These are phyloP conservation scores for Pezicula carpinea DNA, from an alignment of 2,329 filamentous ascomycete genomes.

Conservation along the genomic window DNA sequence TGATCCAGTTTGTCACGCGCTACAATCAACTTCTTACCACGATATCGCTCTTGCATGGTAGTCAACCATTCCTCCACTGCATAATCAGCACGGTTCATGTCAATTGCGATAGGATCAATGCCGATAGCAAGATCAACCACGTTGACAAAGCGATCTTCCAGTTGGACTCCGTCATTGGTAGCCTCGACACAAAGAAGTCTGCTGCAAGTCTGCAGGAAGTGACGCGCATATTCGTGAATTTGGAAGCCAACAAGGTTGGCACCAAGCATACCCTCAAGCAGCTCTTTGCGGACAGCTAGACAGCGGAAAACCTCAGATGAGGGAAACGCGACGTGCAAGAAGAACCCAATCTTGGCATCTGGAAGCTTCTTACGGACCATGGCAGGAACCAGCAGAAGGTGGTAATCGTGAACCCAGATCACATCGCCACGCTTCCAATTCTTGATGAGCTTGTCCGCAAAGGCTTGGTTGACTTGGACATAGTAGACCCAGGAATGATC, in stretches of 20 bases:
- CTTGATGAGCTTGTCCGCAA: slow-evolving; percentile 83
- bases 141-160: slow-evolving; percentile 91
- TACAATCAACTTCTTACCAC: slow-evolving; percentile 85
- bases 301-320: slow-evolving; percentile 96
- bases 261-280: slow-evolving; percentile 88
- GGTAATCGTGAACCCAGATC: slow-evolving; percentile 96
- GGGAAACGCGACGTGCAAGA: slow-evolving; percentile 90
- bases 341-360: slow-evolving; percentile 93
- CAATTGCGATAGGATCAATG: slow-evolving; percentile 77
- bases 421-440: slow-evolving; percentile 92
- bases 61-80: slow-evolving; percentile 76
- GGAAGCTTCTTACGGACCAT: slow-evolving; percentile 90
- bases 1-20: slow-evolving; percentile 92
- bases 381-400: slow-evolving; percentile 78
- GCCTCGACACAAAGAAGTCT: slow-evolving; percentile 87
- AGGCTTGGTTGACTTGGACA: slow-evolving; percentile 85
- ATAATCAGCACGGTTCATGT: slow-evolving; percentile 62
- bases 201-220: slow-evolving; percentile 94
- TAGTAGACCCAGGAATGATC: slow-evolving; percentile 97
- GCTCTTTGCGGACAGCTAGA: slow-evolving; percentile 76
- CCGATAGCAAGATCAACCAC: slow-evolving; percentile 83
- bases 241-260: slow-evolving; percentile 93
- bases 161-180: slow-evolving; percentile 78
- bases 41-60: slow-evolving; percentile 77
- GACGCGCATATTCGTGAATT: slow-evolving; percentile 85